phyloP scores from a whole-genome alignment of 352 stramenopile genomes.

The Globisporangium yorkense region DNA sequence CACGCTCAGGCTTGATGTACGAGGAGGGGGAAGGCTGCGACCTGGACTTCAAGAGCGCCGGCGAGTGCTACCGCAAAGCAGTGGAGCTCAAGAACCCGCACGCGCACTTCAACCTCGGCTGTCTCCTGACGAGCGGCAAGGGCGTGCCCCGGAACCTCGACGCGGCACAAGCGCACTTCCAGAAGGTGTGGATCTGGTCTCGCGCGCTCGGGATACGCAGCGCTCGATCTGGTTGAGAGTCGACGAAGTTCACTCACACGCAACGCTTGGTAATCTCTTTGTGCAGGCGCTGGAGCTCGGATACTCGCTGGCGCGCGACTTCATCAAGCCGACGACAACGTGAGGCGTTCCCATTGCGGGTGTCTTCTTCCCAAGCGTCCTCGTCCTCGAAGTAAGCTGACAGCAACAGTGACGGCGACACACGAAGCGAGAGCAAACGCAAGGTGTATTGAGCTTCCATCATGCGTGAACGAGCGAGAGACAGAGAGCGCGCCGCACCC shows the following conservation, averaged over 20 bases:
- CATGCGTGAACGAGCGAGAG: conserved; percentile 1
- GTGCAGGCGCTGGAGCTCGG: conserved; percentile 43
- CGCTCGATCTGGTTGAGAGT: no score
- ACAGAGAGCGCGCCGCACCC: conserved; percentile 1
- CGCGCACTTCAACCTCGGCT: conserved; percentile 77
- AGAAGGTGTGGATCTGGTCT: conserved; percentile 15
- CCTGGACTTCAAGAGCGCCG: conserved; percentile 52
- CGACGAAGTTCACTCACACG: no score
- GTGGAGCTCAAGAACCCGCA: conserved; percentile 40
- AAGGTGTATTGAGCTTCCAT: not conserved
- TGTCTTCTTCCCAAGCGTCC: not conserved
- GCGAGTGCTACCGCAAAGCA: conserved; percentile 46
- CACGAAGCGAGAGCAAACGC: not conserved
- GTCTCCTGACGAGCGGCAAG: conserved; percentile 54
- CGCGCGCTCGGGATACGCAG: not conserved
- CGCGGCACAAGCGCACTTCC: conserved; percentile 57
- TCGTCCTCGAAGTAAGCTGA: no score
- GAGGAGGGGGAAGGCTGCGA: conserved; percentile 75
- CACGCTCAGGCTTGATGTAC: conserved; percentile 48
- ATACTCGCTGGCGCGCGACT: conserved; percentile 51
- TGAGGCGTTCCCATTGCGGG: not conserved
- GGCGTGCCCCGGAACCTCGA: conserved; percentile 49
- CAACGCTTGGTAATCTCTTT: no score
- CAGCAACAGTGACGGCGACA: not conserved
- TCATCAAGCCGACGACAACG: conserved; percentile 18